Conservation (phyloP, 164 flowering plant genomes). For the Pachysandra terminalis region DNA sequence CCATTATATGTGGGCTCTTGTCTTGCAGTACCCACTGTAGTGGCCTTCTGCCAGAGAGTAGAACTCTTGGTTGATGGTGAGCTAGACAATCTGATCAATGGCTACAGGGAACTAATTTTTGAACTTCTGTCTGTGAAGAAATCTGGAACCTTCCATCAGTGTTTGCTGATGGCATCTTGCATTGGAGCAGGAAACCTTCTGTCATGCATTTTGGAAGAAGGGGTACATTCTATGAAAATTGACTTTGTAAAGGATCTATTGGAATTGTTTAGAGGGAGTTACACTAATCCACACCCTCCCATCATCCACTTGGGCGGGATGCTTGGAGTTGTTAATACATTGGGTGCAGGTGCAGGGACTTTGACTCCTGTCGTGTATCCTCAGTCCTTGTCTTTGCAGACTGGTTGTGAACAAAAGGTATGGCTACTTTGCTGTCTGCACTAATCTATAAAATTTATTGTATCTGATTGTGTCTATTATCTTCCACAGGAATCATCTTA, state of each 20-base stretch:
- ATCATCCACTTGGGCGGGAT: constrained; percentile 74
- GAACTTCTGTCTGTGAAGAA: constrained; percentile 52
- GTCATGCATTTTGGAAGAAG: constrained; percentile 67
- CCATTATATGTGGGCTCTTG: constrained; percentile 69
- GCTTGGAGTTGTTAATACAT: constrained; percentile 91
- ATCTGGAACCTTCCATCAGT: constrained; percentile 51
- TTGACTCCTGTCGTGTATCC: constrained; percentile 21
- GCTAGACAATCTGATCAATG: constrained; percentile 48
- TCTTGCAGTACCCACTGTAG: constrained; percentile 70
- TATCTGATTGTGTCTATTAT: constrained; percentile 9
- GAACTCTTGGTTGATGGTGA: constrained; percentile 66
- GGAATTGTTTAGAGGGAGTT: constrained; percentile 55
- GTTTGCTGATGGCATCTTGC: constrained; percentile 78
- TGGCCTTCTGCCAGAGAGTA: constrained; percentile 65
- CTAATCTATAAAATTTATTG: not conserved
- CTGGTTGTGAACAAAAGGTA: constrained; percentile 46
- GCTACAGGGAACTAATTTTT: constrained; percentile 59
- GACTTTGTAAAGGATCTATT: constrained; percentile 48
- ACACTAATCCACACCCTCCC: constrained; percentile 57
- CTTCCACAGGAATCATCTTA: constrained; percentile 49
- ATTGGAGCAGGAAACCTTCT: constrained; percentile 84
- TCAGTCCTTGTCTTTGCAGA: constrained; percentile 18
- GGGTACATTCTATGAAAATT: constrained; percentile 51
- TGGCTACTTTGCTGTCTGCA: not conserved
- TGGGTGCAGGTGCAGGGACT: constrained; percentile 80